Conservation (phyloP, 768 basidiomycete genomes). For the Hygrophorus pudorinus region DNA sequence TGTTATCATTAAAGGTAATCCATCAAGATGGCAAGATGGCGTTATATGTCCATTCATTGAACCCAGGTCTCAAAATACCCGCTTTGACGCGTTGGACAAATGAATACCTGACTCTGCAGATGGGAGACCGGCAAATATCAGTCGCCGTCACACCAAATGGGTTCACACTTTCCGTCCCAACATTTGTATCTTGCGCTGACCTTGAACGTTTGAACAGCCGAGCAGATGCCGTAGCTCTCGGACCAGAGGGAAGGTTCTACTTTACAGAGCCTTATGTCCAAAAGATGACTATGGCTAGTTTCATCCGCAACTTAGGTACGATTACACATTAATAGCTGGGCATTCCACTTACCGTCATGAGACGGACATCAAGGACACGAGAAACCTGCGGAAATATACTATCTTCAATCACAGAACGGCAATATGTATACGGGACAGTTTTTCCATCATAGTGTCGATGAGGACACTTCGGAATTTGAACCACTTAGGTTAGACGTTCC, state of each 20-base stretch:
- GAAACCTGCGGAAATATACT: conserved; percentile 34
- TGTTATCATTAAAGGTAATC: conserved; percentile 55
- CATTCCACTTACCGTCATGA: not conserved
- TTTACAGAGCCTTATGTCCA: conserved; percentile 71
- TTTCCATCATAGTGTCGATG: conserved; percentile 21
- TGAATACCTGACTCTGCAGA: conserved; percentile 44
- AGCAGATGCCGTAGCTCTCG: conserved; percentile 63
- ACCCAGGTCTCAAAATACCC: conserved; percentile 39
- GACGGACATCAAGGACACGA: conserved; percentile 3
- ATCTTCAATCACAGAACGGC: conserved; percentile 89
- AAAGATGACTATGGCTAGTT: conserved; percentile 51
- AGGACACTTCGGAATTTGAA: conserved; percentile 48
- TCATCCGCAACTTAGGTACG: conserved; percentile 32
- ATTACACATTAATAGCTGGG: conserved; percentile 3
- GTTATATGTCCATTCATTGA: not conserved
- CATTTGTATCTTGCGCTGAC: not conserved
- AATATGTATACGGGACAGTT: conserved; percentile 55
- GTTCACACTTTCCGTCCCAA: conserved; percentile 28
- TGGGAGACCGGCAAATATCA: conserved; percentile 48
- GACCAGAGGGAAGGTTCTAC: conserved; percentile 44
- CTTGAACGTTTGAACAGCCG: conserved; percentile 39
- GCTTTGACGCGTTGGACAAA: conserved; percentile 53
- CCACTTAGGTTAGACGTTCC: conserved; percentile 59
- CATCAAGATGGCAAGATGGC: not conserved
- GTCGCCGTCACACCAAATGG: conserved; percentile 82